Percentiles rank a stretch among this genome's conserved stretches.
Conservation (phyloP, 768 basidiomycete species). For the Lentinula edodes region DNA sequence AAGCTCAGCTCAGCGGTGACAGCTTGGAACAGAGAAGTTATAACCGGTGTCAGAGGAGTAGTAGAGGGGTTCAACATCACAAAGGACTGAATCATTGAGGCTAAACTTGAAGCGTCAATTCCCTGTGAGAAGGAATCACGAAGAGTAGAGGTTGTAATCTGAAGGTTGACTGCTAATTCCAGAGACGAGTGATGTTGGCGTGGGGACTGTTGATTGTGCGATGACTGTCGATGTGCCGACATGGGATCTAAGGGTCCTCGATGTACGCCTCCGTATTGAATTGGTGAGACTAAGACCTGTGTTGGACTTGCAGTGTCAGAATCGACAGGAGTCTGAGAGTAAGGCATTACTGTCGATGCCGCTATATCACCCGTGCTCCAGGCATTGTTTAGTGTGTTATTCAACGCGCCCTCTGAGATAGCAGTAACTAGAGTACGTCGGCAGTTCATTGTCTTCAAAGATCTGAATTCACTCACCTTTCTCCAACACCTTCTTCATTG, state of each 20-base stretch:
- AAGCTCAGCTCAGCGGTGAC: constrained; percentile 30
- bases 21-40: constrained; percentile 54
- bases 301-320: constrained; percentile 27
- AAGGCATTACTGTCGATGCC: constrained; percentile 31
- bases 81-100: constrained; percentile 49
- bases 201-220: constrained; percentile 4
- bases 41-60: constrained; percentile 43
- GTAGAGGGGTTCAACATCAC: constrained; percentile 42
- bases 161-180: constrained; percentile 18
- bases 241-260: constrained; percentile 14
- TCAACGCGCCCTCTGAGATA: neutral
- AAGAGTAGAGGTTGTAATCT: constrained; percentile 20
- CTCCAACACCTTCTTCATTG: constrained; percentile 46
- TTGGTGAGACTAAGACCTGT: constrained; percentile 26
- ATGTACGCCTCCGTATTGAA: constrained; percentile 38
- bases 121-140: constrained; percentile 29
- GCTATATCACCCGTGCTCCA: constrained; percentile 14
- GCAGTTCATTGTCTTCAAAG: neutral
- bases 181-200: constrained; percentile 6
- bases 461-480: constrained; percentile 29
- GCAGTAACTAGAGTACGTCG: neutral
- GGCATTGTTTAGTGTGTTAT: neutral
- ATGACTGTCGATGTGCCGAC: constrained; percentile 10
- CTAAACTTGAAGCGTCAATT: constrained; percentile 42
- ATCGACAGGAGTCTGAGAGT: constrained; percentile 31